Evolutionary conservation across 805 yeast species (phyloP).

Genomic region (Cyberlindnera nakhonratchasimensis): DNA sequence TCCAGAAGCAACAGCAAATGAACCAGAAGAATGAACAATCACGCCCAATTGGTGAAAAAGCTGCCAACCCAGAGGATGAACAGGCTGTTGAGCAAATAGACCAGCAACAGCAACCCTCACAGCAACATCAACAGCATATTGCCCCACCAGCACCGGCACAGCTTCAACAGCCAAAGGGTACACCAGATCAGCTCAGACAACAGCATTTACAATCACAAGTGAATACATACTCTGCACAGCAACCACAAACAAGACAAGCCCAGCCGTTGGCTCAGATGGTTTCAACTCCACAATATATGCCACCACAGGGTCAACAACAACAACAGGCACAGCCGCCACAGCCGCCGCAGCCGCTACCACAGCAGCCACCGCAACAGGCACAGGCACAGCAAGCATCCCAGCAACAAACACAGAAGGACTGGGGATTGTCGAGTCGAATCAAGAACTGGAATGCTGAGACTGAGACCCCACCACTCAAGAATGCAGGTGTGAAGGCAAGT

Average conservation of each 20-base stretch:
- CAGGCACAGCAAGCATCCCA: slow-evolving; percentile 11
- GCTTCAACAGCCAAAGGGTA: slow-evolving; percentile 1
- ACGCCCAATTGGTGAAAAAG: slow-evolving; percentile 13
- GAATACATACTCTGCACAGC: not conserved
- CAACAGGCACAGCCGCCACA: not conserved
- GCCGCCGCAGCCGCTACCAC: slow-evolving; percentile 1
- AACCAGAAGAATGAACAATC: slow-evolving; percentile 21
- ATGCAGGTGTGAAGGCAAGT: not conserved
- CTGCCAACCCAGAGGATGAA: slow-evolving; percentile 5
- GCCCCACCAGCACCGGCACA: not conserved
- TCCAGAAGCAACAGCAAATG: slow-evolving; percentile 65
- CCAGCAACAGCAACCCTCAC: slow-evolving; percentile 9
- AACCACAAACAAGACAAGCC: not conserved
- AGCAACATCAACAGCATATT: not conserved
- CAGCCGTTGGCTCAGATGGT: slow-evolving; percentile 6
- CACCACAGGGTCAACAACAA: slow-evolving; percentile 2
- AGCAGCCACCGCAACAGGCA: slow-evolving; percentile 5
- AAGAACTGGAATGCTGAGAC: slow-evolving; percentile 10
- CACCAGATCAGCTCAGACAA: no score
- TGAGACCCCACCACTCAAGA: not conserved
- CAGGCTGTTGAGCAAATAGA: slow-evolving; percentile 20
- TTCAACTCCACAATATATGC: slow-evolving; percentile 3
- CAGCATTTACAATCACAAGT: not conserved
- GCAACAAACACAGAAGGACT: slow-evolving; percentile 7
- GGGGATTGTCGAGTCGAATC: slow-evolving; percentile 2